These are phyloP conservation scores for Diplodia scrobiculata DNA, from an alignment of 2,329 filamentous ascomycete genomes.

Conservation along the genomic window DNA sequence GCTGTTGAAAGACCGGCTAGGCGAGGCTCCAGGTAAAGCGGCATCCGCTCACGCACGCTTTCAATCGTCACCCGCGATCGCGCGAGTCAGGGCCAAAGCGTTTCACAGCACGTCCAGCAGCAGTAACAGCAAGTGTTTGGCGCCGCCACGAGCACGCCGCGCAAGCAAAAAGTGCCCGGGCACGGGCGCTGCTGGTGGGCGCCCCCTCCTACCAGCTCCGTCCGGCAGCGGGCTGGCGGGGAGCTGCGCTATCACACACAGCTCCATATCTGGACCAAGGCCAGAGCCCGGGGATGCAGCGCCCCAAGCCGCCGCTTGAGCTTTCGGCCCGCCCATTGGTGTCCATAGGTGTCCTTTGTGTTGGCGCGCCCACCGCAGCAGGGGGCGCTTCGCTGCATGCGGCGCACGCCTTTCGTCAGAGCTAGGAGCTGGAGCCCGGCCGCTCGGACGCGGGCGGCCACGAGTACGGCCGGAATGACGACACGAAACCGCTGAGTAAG, in stretches of 20 bases:
- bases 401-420: constrained; percentile 16
- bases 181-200: neutral
- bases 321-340: constrained; percentile 24
- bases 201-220: constrained; percentile 12
- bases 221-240: constrained; percentile 13
- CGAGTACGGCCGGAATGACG: constrained; percentile 15
- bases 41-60: constrained; percentile 26
- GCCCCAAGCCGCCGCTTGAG: constrained; percentile 20
- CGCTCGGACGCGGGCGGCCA: constrained; percentile 12
- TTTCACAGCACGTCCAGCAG: constrained; percentile 16
- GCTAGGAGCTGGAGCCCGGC: constrained; percentile 15
- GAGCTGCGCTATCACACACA: constrained; percentile 19
- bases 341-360: constrained; percentile 27
- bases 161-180: constrained; percentile 11
- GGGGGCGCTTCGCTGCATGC: constrained; percentile 23
- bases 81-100: constrained; percentile 23
- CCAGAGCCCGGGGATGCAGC: constrained; percentile 19
- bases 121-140: constrained; percentile 16
- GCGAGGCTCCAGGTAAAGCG: constrained; percentile 26
- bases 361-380: constrained; percentile 19
- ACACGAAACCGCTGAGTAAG: constrained; percentile 17
- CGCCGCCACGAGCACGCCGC: constrained; percentile 19
- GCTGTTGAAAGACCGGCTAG: constrained; percentile 26
- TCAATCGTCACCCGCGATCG: constrained; percentile 26
- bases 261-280: constrained; percentile 22